Percentiles rank a stretch among this genome's conserved stretches.
These are phyloP conservation scores for Phytomonas francai DNA, from an alignment of 208 protist genomes.

Conservation along the genomic window DNA sequence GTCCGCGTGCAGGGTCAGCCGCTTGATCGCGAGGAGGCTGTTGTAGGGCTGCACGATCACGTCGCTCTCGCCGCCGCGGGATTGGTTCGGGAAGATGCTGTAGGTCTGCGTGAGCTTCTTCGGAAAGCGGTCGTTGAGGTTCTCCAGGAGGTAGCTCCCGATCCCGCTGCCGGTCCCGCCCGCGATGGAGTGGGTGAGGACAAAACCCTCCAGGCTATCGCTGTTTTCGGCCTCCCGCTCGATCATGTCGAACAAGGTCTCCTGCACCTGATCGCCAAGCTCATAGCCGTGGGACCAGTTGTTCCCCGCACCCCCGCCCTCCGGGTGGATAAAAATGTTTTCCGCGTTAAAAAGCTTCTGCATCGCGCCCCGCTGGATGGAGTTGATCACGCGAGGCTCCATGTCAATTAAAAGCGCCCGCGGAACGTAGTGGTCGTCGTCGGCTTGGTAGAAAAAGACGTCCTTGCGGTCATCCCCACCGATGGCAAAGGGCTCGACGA, in stretches of 20 bases:
- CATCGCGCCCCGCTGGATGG: slow-evolving; percentile 90
- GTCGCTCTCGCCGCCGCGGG: slow-evolving; percentile 76
- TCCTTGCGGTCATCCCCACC: slow-evolving; percentile 97
- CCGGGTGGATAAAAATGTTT: slow-evolving; percentile 96
- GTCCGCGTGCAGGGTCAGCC: slow-evolving; percentile 96
- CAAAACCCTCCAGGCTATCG: slow-evolving; percentile 98
- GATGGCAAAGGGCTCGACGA: slow-evolving; percentile 92
- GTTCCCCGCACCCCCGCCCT: slow-evolving; percentile 98
- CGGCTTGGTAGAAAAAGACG: slow-evolving; percentile 99
- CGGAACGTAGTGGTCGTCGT: slow-evolving; percentile 99
- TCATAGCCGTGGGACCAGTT: slow-evolving; percentile 98
- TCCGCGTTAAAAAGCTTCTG: slow-evolving; percentile 98
- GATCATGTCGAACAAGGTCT: slow-evolving; percentile 99
- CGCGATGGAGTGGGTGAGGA: slow-evolving; percentile 98
- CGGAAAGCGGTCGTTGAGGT: slow-evolving; percentile 96
- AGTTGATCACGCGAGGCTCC: slow-evolving; percentile 97
- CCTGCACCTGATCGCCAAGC: slow-evolving; percentile 84
- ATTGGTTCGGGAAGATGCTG: slow-evolving; percentile 96
- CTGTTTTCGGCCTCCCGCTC: slow-evolving; percentile 98
- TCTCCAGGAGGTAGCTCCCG: slow-evolving; percentile 98
- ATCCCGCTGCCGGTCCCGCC: slow-evolving; percentile 99
- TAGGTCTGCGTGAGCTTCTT: slow-evolving; percentile 99
- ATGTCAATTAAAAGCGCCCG: slow-evolving; percentile 98
- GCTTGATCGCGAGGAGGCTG: slow-evolving; percentile 98
- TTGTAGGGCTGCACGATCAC: slow-evolving; percentile 99